Base-by-base conservation (phyloP, 129 eudicot genomes). In the Chrysanthemum lavandulifolium region DNA sequence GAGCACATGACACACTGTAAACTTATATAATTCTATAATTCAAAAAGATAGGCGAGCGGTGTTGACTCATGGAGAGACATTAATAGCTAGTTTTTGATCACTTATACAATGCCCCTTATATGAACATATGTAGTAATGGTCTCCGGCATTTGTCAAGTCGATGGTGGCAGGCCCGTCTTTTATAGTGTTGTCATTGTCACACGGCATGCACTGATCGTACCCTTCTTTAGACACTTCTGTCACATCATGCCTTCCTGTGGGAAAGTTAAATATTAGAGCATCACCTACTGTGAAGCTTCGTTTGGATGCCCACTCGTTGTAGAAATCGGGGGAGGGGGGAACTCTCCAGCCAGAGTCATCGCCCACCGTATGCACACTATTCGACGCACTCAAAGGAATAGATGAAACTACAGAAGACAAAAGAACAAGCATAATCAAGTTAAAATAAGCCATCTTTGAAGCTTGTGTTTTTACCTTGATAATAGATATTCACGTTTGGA, bases 61-160 rank as follows among this genome's bases (percentile, higher is more conserved):
- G 13, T 75, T 43, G n/a, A 82, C 14, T 10, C 72, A 40, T 23
- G 81, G 73, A 2, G 82, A 25, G n/a, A 87, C 82, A 48, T 67
- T 61, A 53, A 85, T 79, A 25, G 85, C 81, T 50, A 83, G 25
- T 49, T 71, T 83, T 27, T 78, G 85, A 16, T 82, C 81, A 8
- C 51, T 40, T 1, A 11, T 2, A 49, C 91, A 86, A 31, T 86
- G 86, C 2, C 70, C 36, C 16, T 49, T 2, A 15, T 78, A 43
- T 5, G 95, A 80, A 27, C 88, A 81, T 14, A 85, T 51, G 82
- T 31, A 88, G 71, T 75, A 78, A 59, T 81, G 81, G 6, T 54
- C 62, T 9, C 88, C 90, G 0, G 78, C 49, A 0, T 66, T 12
- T 3, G 36, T 63, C 43, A 88, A 57, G 14, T 77, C 64, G 13